phyloP scores from a whole-genome alignment of 2,329 filamentous ascomycete species.

The Amphichorda felina region DNA sequence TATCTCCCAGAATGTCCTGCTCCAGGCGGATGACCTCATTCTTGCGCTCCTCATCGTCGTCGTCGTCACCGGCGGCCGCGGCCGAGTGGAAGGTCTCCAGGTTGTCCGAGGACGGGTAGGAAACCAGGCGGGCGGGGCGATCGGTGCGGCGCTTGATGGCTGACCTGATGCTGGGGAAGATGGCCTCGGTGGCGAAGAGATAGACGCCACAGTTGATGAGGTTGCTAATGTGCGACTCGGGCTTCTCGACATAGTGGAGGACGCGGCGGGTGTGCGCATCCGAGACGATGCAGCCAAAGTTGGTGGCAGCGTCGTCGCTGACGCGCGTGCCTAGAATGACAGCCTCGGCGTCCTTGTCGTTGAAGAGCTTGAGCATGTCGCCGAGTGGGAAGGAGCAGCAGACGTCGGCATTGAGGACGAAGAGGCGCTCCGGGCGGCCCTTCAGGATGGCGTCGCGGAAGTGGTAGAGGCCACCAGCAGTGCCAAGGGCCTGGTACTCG shows the following conservation, averaged over 20 bases:
- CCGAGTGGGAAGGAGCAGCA: conserved; percentile 96
- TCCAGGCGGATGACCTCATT: conserved; percentile 88
- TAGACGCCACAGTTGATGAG: conserved; percentile 99
- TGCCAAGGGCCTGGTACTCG: conserved; percentile 93
- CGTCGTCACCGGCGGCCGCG: conserved; percentile 28
- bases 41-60: conserved; percentile 66
- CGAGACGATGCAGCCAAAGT: conserved; percentile 97
- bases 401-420: conserved; percentile 95
- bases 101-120: conserved; percentile 94
- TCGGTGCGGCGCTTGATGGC: conserved; percentile 94
- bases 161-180: conserved; percentile 89
- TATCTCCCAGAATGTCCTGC: conserved; percentile 90
- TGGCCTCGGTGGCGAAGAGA: conserved; percentile 88
- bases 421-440: conserved; percentile 86
- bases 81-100: conserved; percentile 52
- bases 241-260: conserved; percentile 98
- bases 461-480: conserved; percentile 93
- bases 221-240: conserved; percentile 93
- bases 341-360: conserved; percentile 91
- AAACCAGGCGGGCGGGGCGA: conserved; percentile 69
- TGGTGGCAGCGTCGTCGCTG: conserved; percentile 79
- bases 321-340: conserved; percentile 91
- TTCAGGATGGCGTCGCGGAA: conserved; percentile 98
- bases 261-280: conserved; percentile 90
- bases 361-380: conserved; percentile 90